Evolutionary conservation across 192 early-diverging fungal genomes (phyloP), one percentile per base, ranked within the genome.

Genomic region (Podila horticola): DNA sequence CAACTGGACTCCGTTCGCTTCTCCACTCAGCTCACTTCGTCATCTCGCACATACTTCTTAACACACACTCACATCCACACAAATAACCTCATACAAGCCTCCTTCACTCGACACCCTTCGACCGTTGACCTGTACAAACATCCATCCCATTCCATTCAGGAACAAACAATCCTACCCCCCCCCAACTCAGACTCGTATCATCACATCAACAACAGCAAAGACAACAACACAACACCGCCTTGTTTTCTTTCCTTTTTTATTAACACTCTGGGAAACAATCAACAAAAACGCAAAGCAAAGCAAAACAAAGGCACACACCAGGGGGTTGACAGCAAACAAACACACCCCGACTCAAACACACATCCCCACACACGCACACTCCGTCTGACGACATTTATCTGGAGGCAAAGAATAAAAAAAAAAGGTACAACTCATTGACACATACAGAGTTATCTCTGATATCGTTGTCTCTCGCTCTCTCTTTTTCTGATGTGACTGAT

Each of bases 211-310:
- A 22, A 52, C 50, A 52, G 2, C 50, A 52, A 51, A 4, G 15
- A 51, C 51, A 52, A 24, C 51, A 24, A 52, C 51, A 20, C 22
- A 55, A 55, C 52, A 55, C 20, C 52, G 41, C 41, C 3, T 45
- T 45, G 41, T 45, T 45, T 45, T 45, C 41, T 17, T 45, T 45
- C 41, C 41, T 45, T 45, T 45, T 45, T 45, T 45, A 45, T 15
- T 45, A 45, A 12, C 15, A 45, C 41, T 45, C 15, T 45, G 41
- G 15, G 41, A 55, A 55, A 55, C 52, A 55, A 26, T 24, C 52
- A 55, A 55, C 52, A 55, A 55, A 55, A 26, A 26, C 34, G 52
- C 52, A 55, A 55, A 52, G n/a, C 17, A 52, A n/a, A 55, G 24
- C 52, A 55, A 55, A n/a, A 55, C 52, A 26, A 55, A 55, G 8